Conservation (phyloP, 768 basidiomycete genomes). For the Candolleomyces eurysporus region DNA sequence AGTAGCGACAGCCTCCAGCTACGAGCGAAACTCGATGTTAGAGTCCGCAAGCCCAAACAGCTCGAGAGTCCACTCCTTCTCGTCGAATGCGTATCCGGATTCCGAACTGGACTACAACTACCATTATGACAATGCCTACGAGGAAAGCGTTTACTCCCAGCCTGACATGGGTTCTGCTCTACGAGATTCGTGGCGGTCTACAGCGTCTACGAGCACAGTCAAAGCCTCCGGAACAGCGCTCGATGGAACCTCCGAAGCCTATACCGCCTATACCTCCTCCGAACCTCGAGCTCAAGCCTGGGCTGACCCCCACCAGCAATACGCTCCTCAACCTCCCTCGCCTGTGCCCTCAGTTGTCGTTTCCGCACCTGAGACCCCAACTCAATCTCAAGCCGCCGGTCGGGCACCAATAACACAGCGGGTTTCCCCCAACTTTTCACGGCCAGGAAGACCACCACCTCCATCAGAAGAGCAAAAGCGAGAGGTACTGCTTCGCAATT, state of each 20-base stretch:
- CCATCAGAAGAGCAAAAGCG: conserved; percentile 43
- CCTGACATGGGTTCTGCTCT: conserved; percentile 22
- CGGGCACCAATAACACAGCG: background rate
- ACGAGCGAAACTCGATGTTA: conserved; percentile 35
- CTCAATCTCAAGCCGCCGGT: background rate
- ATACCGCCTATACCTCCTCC: no score
- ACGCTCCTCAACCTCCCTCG: background rate
- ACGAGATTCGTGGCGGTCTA: conserved; percentile 42
- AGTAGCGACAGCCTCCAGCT: conserved; percentile 37
- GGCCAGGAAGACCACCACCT: conserved; percentile 14
- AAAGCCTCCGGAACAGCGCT: background rate
- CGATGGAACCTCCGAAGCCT: no score
- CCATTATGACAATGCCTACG: conserved; percentile 7
- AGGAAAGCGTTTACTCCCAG: conserved; percentile 42
- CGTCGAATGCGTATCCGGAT: conserved; percentile 3
- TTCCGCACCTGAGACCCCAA: background rate
- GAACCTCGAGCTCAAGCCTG: no score
- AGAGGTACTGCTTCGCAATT: conserved; percentile 60
- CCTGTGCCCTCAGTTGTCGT: background rate
- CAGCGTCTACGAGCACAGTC: conserved; percentile 10
- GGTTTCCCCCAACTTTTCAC: background rate
- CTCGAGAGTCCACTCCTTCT: conserved; percentile 1
- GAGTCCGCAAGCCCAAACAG: conserved; percentile 14
- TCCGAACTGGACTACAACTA: conserved; percentile 7
- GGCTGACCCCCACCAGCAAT: no score